Conservation (phyloP, 78 protist genomes). For the Polysphondylium violaceum region DNA sequence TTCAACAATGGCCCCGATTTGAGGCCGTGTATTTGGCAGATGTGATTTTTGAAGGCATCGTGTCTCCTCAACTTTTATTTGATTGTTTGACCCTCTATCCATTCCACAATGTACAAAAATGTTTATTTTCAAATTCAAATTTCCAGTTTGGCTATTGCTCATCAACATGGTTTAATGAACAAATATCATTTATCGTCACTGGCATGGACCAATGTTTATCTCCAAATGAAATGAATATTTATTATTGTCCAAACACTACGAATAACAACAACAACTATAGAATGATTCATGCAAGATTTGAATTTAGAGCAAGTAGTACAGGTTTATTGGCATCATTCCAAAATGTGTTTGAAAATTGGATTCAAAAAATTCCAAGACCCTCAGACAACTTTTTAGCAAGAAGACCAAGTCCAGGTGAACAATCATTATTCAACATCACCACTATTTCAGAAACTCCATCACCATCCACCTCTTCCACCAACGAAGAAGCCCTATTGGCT, state of each 20-base stretch:
- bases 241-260: background rate
- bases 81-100: slow-evolving; percentile 29
- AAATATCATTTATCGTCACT: slow-evolving; percentile 41
- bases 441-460: background rate
- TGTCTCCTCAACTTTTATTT: background rate
- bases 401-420: slow-evolving; percentile 49
- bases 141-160: slow-evolving; percentile 69
- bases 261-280: background rate
- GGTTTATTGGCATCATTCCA: slow-evolving; percentile 39
- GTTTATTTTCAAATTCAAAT: background rate
- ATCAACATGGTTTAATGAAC: slow-evolving; percentile 73
- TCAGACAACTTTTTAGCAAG: slow-evolving; percentile 33
- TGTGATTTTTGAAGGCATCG: slow-evolving; percentile 61
- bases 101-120: slow-evolving; percentile 44
- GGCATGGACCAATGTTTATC: slow-evolving; percentile 19
- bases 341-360: slow-evolving; percentile 40
- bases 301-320: slow-evolving; percentile 54
- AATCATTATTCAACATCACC: slow-evolving; percentile 41
- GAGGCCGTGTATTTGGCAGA: slow-evolving; percentile 22
- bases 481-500: slow-evolving; percentile 13
- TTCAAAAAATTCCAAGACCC: slow-evolving; percentile 67
- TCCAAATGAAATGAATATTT: background rate
- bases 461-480: background rate
- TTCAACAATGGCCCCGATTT: slow-evolving; percentile 78
- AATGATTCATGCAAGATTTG: slow-evolving; percentile 47